Evolutionary conservation across 2,329 filamentous ascomycete genomes (phyloP).

Genomic region (Ceratocystis albifundus): DNA sequence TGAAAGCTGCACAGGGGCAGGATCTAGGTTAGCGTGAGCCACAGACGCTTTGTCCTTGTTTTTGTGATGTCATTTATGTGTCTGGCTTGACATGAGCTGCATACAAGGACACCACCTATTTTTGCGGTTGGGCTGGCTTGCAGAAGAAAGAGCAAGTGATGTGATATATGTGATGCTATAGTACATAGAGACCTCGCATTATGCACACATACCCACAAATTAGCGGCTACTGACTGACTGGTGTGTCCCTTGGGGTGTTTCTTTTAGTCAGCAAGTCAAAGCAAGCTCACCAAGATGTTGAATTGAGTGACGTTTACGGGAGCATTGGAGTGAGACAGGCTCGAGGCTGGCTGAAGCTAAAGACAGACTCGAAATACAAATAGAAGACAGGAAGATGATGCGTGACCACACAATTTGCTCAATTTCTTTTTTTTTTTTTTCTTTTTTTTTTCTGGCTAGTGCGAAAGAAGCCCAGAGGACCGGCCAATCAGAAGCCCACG

Average conservation of each 20-base stretch:
- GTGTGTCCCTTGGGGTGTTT: too few relatives aligned
- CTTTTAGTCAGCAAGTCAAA: too few relatives aligned
- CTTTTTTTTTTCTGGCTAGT: too few relatives aligned
- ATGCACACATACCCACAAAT: too few relatives aligned
- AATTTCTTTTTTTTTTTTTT: too few relatives aligned
- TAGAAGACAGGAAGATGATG: not conserved
- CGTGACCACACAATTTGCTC: too few relatives aligned
- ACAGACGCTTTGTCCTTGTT: not conserved
- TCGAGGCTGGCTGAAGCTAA: not conserved
- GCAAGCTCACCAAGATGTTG: too few relatives aligned
- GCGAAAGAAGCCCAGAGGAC: too few relatives aligned
- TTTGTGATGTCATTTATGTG: not conserved
- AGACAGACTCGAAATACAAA: not conserved
- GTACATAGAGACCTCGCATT: not conserved
- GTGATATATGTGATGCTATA: not conserved
- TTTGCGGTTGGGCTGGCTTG: not conserved
- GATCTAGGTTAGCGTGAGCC: too few relatives aligned
- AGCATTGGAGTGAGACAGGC: not conserved
- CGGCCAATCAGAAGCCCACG: not conserved
- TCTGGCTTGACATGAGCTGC: not conserved
- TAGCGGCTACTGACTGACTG: too few relatives aligned
- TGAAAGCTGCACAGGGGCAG: too few relatives aligned
- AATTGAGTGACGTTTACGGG: not conserved
- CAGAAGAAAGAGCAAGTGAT: not conserved
- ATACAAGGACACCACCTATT: not conserved